Conservation (phyloP, 2,329 filamentous ascomycete species). For the Ilyonectria destructans region DNA sequence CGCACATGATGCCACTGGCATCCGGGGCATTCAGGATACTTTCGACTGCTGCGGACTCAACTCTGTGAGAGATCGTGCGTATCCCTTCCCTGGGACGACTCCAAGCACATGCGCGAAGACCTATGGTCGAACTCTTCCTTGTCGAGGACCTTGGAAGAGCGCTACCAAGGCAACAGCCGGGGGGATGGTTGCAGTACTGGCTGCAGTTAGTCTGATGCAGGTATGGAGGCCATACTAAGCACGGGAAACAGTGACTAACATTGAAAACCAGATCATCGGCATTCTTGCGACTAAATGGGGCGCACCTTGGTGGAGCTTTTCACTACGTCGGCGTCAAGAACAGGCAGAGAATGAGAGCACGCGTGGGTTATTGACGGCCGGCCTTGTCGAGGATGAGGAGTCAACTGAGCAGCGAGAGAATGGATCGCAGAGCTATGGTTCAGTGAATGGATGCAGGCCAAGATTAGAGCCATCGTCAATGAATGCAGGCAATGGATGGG, state of each 20-base stretch:
- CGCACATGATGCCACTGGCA: conserved; percentile 64
- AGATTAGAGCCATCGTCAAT: conserved; percentile 49
- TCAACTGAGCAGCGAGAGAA: conserved; percentile 27
- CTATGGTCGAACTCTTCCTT: conserved; percentile 64
- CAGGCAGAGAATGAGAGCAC: conserved; percentile 38
- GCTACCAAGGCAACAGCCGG: conserved; percentile 69
- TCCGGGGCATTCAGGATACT: conserved; percentile 76
- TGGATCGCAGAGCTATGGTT: conserved; percentile 40
- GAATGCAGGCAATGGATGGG: conserved; percentile 48
- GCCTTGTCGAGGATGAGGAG: conserved; percentile 51
- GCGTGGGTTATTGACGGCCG: conserved; percentile 49
- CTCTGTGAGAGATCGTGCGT: conserved; percentile 72
- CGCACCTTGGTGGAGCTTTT: conserved; percentile 52
- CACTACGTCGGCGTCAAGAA: conserved; percentile 23
- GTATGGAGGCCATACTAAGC: conserved; percentile 55
- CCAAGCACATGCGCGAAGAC: conserved; percentile 61
- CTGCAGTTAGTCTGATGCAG: conserved; percentile 71
- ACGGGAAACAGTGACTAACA: background rate
- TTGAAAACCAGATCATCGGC: conserved; percentile 49
- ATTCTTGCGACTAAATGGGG: conserved; percentile 52
- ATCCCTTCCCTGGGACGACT: conserved; percentile 67
- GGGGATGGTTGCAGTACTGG: conserved; percentile 69
- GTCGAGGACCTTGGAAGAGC: conserved; percentile 70
- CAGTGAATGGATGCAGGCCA: conserved; percentile 38
- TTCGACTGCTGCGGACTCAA: conserved; percentile 79